Evolutionary conservation across 2,329 filamentous ascomycete species (phyloP), one percentile per base, ranked within the genome.

Genomic region (Aureobasidium uvarum): DNA sequence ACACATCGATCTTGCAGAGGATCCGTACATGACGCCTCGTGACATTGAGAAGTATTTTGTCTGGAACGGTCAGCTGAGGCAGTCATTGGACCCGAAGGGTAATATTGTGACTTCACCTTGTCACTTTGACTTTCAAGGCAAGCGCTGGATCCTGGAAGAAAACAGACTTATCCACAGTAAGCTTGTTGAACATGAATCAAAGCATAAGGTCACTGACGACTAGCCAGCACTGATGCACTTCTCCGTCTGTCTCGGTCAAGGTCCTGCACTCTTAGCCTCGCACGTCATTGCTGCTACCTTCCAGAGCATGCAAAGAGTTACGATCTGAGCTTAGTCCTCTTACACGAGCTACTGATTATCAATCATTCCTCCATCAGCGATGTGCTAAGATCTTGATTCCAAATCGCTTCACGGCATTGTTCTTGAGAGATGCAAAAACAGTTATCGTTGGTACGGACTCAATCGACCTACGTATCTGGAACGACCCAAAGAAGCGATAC

Each of bases 271-370:
- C 3, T 36, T 62, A 33, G 58, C 58, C 10, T 62, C 58, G 14
- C 58, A 62, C n/a, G 58, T 50, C 28, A 23, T 62, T 11, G 33
- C 33, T 39, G 58, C 58, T 3, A 39, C 33, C 20, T 50, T 62
- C 20, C 58, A 62, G 33, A 62, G 58, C 20, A 62, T 62, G 58
- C 58, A 50, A 62, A 62, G 58, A n/a, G 55, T 59, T 8, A 23
- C 28, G 2, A 36, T 16, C 3, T n/a, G n/a, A 18, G 13, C 14
- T 6, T 31, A 31, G 28, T 31, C 28, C 28, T 13, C 5, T 28
- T 28, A 33, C 33, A 20, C 16, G 7, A 43, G 5, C 10, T 23
- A 52, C 50, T 48, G 31, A 18, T 11, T 20, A 13, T n/a, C 18
- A 20, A 18, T 14, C 8, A 14, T 18, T 18, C 13, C 6, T 45